Evolutionary conservation across 208 protist genomes (phyloP).

Genomic region (Phytomonas sp.): DNA sequence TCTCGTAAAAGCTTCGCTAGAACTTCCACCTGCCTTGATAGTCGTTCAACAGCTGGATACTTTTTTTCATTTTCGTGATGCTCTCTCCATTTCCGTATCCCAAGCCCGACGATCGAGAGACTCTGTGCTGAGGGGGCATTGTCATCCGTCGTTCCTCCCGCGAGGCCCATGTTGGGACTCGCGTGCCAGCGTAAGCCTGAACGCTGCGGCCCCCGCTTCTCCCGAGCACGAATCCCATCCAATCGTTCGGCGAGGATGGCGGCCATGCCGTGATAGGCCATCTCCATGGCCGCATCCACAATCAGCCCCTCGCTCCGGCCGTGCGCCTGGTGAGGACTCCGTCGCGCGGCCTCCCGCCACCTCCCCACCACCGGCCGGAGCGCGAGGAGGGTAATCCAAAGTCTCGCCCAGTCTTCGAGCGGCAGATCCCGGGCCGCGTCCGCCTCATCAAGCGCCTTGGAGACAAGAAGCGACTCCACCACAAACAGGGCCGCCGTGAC

Average conservation of each 20-base stretch:
- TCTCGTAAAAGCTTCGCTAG: constrained; percentile 35
- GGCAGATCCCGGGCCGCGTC: constrained; percentile 3
- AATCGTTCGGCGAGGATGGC: neutral
- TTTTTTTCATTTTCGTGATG: constrained; percentile 5
- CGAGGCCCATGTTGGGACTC: neutral
- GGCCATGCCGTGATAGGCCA: neutral
- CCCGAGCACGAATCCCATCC: neutral
- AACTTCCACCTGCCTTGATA: constrained; percentile 20
- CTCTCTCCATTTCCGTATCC: constrained; percentile 19
- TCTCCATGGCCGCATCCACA: neutral
- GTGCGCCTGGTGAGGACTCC: neutral
- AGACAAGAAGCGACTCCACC: constrained; percentile 37
- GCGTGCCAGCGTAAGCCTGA: neutral
- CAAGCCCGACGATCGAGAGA: constrained; percentile 15
- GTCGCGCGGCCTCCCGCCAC: constrained; percentile 15
- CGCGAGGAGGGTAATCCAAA: constrained; percentile 34
- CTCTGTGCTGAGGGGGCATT: constrained; percentile 10
- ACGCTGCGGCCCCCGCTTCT: neutral
- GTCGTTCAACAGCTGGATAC: constrained; percentile 9
- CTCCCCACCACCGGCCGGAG: constrained; percentile 31
- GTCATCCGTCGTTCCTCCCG: constrained; percentile 4
- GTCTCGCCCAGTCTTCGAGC: constrained; percentile 21
- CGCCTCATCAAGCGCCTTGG: constrained; percentile 7
- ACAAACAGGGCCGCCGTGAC: constrained; percentile 44
- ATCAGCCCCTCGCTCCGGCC: neutral